Base-by-base conservation (phyloP, 2,329 filamentous ascomycete species). In the Claviceps paspali region DNA sequence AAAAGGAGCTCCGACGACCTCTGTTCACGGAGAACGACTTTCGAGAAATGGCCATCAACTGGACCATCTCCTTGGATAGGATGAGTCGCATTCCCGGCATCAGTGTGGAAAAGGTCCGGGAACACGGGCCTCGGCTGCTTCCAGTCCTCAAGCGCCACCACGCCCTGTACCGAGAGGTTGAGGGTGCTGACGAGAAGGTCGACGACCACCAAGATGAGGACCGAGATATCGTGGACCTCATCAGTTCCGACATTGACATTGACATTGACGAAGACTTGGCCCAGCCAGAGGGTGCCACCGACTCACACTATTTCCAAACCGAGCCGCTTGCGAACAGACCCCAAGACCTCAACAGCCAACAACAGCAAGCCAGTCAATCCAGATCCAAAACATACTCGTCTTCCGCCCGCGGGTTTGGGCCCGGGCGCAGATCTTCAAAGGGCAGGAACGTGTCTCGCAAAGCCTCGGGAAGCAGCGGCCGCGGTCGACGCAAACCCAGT, bases 21-120 rank as follows among this genome's bases (percentile, higher is more conserved):
- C 61, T 79, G 1, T 91, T 91, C 51, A 76, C 74, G 0, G 78
- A 85, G 42, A 66, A 65, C 17, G 67, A 83, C 11, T 67, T 86
- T 35, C 73, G 77, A 26, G 70, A 79, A 46, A 87, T 91, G 79
- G 78, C 73, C 10, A 73, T 85, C 35, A 57, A 65, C 24, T 80
- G 81, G 64, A 82, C 81, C 1, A 65, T 62, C 6, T 73, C 64
- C 7, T 49, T 73, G 8, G 67, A 71, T 12, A 62, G 74, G 40
- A 81, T 91, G 74, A 60, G 58, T 23, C 55, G 56, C 7, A 80
- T 88, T 34, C 66, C 67, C 0, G 71, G 68, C 8, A 78, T 87
- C 40, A 68, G 79, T 38, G 44, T 52, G 1, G 70, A 75, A 19
- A 79, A 75, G 50, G 77, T 85, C 18, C 52, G 64, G 31, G 61